These are phyloP conservation scores for Vanderwaltozyma yarrowii DNA, from an alignment of 805 yeast genomes.

Conservation along the genomic window DNA sequence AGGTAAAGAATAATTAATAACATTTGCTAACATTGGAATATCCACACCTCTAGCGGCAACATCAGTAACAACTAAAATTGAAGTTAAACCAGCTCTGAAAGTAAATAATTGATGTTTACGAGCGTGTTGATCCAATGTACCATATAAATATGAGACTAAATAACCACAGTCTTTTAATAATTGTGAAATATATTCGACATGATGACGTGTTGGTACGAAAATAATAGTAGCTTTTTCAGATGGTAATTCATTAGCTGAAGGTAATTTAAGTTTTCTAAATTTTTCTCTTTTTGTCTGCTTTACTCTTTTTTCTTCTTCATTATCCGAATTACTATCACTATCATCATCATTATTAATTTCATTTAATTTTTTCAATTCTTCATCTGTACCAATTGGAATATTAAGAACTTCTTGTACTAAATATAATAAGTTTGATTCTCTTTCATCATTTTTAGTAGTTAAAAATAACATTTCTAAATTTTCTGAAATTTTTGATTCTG, in stretches of 20 bases:
- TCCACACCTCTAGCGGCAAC: slow-evolving; percentile 99
- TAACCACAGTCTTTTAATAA: slow-evolving; percentile 71
- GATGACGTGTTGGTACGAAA: slow-evolving; percentile 95
- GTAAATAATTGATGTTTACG: slow-evolving; percentile 80
- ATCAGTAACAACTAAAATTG: slow-evolving; percentile 91
- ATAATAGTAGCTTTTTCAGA: slow-evolving; percentile 80
- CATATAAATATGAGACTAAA: slow-evolving; percentile 82
- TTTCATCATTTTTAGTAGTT: slow-evolving; percentile 68
- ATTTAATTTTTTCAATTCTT: slow-evolving; percentile 47
- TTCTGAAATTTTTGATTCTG: slow-evolving; percentile 85
- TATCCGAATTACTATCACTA: slow-evolving; percentile 45
- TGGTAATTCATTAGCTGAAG: slow-evolving; percentile 77
- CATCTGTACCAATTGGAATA: slow-evolving; percentile 69
- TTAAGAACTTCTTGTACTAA: slow-evolving; percentile 77
- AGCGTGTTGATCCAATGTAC: slow-evolving; percentile 91
- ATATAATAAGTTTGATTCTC: slow-evolving; percentile 77
- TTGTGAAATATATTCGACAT: slow-evolving; percentile 79
- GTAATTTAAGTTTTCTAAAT: slow-evolving; percentile 46
- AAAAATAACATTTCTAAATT: slow-evolving; percentile 84
- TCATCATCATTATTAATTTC: slow-evolving; percentile 39
- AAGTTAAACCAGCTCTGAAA: slow-evolving; percentile 75
- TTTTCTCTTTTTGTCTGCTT: slow-evolving; percentile 30
- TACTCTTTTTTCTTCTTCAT: slow-evolving; percentile 26
- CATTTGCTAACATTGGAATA: slow-evolving; percentile 93
- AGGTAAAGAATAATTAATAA: slow-evolving; percentile 83